Conservation (phyloP, 257 asterid species). For the Linderniella brevidens region DNA sequence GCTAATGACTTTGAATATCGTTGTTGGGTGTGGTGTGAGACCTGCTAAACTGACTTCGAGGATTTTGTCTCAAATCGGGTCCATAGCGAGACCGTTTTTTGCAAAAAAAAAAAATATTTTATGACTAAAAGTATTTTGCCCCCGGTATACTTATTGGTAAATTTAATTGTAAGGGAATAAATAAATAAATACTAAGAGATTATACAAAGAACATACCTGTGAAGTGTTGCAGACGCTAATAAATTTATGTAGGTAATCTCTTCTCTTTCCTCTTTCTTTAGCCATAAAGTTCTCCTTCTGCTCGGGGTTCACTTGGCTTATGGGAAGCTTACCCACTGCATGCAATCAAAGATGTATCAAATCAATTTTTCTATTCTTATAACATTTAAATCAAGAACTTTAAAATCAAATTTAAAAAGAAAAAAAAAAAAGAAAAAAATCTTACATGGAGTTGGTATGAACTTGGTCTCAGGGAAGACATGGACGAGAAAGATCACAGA, state of each 20-base stretch:
- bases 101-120: too few relatives aligned
- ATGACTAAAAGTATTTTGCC: too few relatives aligned
- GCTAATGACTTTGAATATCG: too few relatives aligned
- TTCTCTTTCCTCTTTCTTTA: conserved; percentile 33
- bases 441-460: conserved; percentile 9
- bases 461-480: conserved; percentile 9
- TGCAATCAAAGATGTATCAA: not conserved
- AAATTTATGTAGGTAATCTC: conserved; percentile 38
- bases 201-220: conserved; percentile 20
- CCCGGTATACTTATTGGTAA: too few relatives aligned
- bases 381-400: too few relatives aligned
- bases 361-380: too few relatives aligned
- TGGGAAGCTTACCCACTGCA: conserved; percentile 53
- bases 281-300: conserved; percentile 34
- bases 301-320: conserved; percentile 43
- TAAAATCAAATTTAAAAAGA: not conserved
- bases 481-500: conserved; percentile 4
- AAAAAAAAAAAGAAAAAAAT: not conserved
- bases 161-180: not conserved
- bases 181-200: not conserved
- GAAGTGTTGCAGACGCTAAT: conserved; percentile 27
- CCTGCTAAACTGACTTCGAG: too few relatives aligned
- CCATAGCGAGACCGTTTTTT: too few relatives aligned
- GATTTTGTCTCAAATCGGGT: too few relatives aligned
- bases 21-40: too few relatives aligned